Percentiles rank a stretch among this genome's conserved stretches.
These are phyloP conservation scores for Candida mesenterica DNA, from an alignment of 1,139 yeast species.

Conservation along the genomic window DNA sequence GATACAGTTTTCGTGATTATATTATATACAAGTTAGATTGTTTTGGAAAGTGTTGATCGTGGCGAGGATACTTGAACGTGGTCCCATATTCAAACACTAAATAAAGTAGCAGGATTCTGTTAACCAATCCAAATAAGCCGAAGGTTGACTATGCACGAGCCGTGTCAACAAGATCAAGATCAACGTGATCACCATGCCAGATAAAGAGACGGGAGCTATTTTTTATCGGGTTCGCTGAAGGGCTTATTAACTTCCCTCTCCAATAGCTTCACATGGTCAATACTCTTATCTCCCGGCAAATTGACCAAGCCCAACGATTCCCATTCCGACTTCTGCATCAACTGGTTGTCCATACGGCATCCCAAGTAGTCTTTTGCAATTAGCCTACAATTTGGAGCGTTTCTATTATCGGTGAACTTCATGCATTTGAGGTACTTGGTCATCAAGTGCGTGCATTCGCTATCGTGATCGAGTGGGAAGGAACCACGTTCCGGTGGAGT, in stretches of 20 bases:
- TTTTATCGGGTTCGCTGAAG: too few species aligned
- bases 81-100: too few species aligned
- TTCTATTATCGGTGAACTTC: constrained; percentile 72
- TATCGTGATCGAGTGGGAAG: constrained; percentile 90
- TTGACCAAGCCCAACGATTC: constrained; percentile 66
- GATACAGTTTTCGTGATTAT: too few species aligned
- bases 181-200: too few species aligned
- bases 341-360: constrained; percentile 87
- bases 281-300: constrained; percentile 57
- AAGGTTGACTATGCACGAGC: too few species aligned
- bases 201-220: too few species aligned
- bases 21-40: too few species aligned
- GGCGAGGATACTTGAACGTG: too few species aligned
- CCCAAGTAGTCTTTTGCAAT: constrained; percentile 78
- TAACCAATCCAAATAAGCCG: too few species aligned
- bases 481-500: constrained; percentile 97
- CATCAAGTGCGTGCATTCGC: constrained; percentile 81
- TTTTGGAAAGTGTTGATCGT: too few species aligned
- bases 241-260: constrained; percentile 10
- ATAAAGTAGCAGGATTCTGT: too few species aligned
- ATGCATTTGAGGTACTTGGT: constrained; percentile 73
- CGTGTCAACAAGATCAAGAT: too few species aligned
- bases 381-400: constrained; percentile 85
- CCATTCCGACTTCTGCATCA: constrained; percentile 86
- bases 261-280: constrained; percentile 10